Evolutionary conservation across 2,329 filamentous ascomycete species (phyloP).

Genomic region (Cryphonectria radicalis): DNA sequence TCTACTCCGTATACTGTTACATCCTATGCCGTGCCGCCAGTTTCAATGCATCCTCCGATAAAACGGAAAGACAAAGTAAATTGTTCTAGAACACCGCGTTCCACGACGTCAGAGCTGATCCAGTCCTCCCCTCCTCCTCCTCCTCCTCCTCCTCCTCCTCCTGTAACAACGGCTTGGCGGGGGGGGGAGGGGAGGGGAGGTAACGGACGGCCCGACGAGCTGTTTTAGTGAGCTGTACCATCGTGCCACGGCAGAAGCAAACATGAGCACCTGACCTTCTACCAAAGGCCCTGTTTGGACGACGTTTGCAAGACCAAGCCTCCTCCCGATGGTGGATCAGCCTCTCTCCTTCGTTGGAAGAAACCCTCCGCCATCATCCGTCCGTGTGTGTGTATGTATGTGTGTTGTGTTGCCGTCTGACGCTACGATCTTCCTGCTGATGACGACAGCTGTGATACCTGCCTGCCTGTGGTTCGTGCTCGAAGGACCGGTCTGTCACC

Average conservation of each 20-base stretch:
- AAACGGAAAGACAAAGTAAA: neutral
- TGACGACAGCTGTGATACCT: conserved; percentile 6
- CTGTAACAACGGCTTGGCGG: neutral
- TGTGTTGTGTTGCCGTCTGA: conserved; percentile 1
- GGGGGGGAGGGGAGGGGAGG: no score
- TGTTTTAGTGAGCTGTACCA: neutral
- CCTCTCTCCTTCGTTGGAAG: no score
- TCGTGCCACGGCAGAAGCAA: conserved; percentile 5
- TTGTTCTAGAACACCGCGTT: conserved; percentile 1
- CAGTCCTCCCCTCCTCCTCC: no score
- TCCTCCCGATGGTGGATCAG: neutral
- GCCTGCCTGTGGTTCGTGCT: neutral
- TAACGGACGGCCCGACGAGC: neutral
- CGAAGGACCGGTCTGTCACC: neutral
- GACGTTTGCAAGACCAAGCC: neutral
- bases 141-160: neutral
- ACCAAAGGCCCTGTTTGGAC: neutral
- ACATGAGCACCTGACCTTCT: neutral
- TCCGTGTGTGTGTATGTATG: neutral
- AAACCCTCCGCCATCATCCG: neutral
- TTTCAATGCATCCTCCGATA: neutral
- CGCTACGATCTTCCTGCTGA: neutral
- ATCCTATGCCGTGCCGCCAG: neutral
- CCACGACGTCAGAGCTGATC: neutral
- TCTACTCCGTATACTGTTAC: neutral